Evolutionary conservation across 768 basidiomycete genomes (phyloP), one percentile per base, ranked within the genome.

Genomic region (Leccinellum albellum): DNA sequence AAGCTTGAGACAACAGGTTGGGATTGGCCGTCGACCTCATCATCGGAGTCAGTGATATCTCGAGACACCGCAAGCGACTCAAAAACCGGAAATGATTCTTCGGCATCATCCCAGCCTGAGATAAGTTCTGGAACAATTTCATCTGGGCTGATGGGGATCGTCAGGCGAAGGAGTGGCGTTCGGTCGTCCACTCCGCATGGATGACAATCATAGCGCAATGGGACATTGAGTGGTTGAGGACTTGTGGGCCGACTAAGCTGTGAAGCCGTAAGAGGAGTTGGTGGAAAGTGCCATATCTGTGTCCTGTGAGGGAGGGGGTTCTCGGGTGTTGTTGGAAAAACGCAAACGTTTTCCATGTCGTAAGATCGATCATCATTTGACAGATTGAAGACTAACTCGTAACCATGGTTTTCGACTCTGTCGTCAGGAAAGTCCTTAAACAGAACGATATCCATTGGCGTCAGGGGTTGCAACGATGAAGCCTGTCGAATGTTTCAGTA

Each of bases 161-260:
- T 73, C 31, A 80, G 66, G 35, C 71, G 71, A 59, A 58, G 65
- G 20, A 70, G 57, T 4, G 72, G 68, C 2, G 73, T 54, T 47
- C 71, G 70, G 53, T 82, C 79, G 35, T 80, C 73, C 4, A 76
- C 61, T 14, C 75, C 73, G 17, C 70, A 72, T 23, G 75, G 75
- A 24, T 75, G 76, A 24, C 70, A 61, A 53, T 66, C 73, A n/a
- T 69, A 70, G 26, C 51, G 62, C 35, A 46, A 47, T 21, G 33
- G 35, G 15, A 7, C 20, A 21, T 53, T 37, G 23, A 48, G 21
- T 14, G 50, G 33, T 6, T n/a, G 14, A 35, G 57, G 31, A 32
- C 21, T 51, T 35, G 58, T 7, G 2, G 33, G 15, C 21, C 26
- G n/a, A 31, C 15, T 15, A 31, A 49, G 47, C 17, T 49, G 57